A percentile compares a stretch with the other conserved stretches of the same genome.
phyloP scores from a whole-genome alignment of 345 rosid species.

The Eucalyptus victrix region DNA sequence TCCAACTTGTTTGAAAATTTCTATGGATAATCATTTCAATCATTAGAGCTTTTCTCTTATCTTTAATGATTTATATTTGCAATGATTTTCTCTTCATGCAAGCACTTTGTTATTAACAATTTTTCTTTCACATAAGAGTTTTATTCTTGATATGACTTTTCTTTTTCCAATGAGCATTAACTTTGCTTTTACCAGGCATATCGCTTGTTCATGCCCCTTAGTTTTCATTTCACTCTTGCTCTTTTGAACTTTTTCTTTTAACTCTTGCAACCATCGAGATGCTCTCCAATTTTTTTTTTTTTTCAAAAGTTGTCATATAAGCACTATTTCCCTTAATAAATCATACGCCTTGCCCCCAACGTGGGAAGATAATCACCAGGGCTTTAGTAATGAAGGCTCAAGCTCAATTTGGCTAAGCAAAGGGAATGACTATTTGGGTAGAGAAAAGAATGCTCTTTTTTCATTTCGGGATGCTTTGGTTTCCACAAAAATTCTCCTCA shows the following conservation, averaged over 20 bases:
- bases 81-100: neutral
- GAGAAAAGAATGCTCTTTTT: neutral
- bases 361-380: neutral
- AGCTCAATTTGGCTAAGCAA: neutral
- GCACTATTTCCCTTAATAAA: neutral
- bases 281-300: neutral
- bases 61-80: neutral
- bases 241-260: too few relatives aligned
- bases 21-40: neutral
- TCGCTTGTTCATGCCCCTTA: neutral
- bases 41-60: neutral
- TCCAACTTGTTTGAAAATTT: neutral
- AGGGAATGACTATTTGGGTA: too few relatives aligned
- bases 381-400: neutral
- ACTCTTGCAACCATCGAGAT: neutral
- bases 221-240: neutral
- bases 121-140: neutral
- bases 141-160: neutral
- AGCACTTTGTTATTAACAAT: neutral
- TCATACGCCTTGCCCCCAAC: neutral
- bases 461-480: neutral
- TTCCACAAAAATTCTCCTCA: too few relatives aligned
- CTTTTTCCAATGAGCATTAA: too few relatives aligned
- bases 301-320: neutral
- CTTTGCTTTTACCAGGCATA: too few relatives aligned